Conservation (phyloP, 371 early-diverging fungal genomes). For the Mortierella sp. region DNA sequence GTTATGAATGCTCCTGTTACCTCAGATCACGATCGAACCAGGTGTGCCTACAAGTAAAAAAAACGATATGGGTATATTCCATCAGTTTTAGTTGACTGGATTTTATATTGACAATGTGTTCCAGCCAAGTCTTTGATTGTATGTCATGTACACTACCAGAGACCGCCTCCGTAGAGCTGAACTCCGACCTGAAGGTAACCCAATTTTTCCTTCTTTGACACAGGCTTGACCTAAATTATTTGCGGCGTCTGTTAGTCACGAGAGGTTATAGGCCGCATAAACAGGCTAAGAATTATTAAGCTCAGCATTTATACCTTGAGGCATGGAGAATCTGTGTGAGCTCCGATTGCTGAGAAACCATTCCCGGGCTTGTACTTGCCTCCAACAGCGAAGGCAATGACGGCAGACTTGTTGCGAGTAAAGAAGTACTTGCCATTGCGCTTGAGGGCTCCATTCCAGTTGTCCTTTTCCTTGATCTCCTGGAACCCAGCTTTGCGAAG, state of each 20-base stretch:
- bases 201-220: constrained; percentile 85
- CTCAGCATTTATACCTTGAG: constrained; percentile 76
- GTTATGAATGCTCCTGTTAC: constrained; percentile 11
- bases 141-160: constrained; percentile 73
- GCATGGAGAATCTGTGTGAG: constrained; percentile 98
- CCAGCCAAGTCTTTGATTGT: background rate
- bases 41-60: constrained; percentile 79
- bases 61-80: background rate
- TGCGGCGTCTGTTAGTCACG: background rate
- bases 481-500: constrained; percentile 84
- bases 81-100: background rate
- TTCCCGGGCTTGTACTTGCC: constrained; percentile 86
- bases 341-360: constrained; percentile 91
- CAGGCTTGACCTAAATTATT: constrained; percentile 84
- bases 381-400: constrained; percentile 96
- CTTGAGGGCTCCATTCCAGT: constrained; percentile 78
- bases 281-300: background rate
- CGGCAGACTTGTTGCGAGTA: constrained; percentile 92
- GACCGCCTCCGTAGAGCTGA: constrained; percentile 93
- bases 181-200: constrained; percentile 95
- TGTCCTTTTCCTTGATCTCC: constrained; percentile 89
- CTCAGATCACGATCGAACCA: constrained; percentile 98
- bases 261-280: background rate
- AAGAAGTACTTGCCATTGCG: constrained; percentile 93
- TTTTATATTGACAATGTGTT: background rate